phyloP scores from a whole-genome alignment of 2,329 filamentous ascomycete species.

The Epicoccum sorghinum region DNA sequence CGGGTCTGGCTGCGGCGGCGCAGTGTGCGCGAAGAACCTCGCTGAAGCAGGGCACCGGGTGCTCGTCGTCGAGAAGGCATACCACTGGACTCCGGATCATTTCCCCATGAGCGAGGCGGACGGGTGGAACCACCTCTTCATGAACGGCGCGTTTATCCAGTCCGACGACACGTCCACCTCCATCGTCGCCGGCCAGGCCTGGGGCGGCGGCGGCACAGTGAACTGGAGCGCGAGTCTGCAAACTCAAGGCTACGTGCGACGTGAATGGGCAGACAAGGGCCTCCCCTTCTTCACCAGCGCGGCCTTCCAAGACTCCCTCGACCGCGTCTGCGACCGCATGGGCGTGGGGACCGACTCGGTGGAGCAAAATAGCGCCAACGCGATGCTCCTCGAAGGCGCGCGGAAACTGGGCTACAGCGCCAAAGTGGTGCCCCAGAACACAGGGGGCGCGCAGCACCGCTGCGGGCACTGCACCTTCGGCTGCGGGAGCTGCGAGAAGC shows the following conservation, averaged over 20 bases:
- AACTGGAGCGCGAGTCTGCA: slow-evolving; percentile 78
- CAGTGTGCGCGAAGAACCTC: slow-evolving; percentile 79
- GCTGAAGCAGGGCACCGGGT: slow-evolving; percentile 77
- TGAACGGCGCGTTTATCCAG: slow-evolving; percentile 66
- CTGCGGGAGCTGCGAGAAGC: slow-evolving; percentile 72
- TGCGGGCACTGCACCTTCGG: slow-evolving; percentile 69
- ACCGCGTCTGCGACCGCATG: slow-evolving; percentile 79
- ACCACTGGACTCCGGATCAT: slow-evolving; percentile 73
- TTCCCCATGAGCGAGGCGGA: slow-evolving; percentile 74
- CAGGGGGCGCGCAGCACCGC: slow-evolving; percentile 72
- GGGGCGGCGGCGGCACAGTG: slow-evolving; percentile 85
- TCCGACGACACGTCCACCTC: slow-evolving; percentile 59
- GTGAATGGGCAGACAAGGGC: slow-evolving; percentile 77
- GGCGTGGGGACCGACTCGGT: slow-evolving; percentile 71
- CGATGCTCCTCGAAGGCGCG: slow-evolving; percentile 74
- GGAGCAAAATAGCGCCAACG: slow-evolving; percentile 75
- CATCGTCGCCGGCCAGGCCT: slow-evolving; percentile 72
- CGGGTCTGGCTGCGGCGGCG: slow-evolving; percentile 86
- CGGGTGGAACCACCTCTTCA: slow-evolving; percentile 69
- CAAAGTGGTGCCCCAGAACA: slow-evolving; percentile 78
- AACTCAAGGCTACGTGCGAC: slow-evolving; percentile 76
- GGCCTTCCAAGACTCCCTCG: slow-evolving; percentile 78
- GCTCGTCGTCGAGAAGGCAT: slow-evolving; percentile 81
- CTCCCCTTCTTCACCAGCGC: slow-evolving; percentile 75
- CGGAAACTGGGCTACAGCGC: slow-evolving; percentile 74